A percentile compares a stretch with the other conserved stretches of the same genome.
Conservation (phyloP, 352 stramenopile species). For the Globisporangium cederbergense region DNA sequence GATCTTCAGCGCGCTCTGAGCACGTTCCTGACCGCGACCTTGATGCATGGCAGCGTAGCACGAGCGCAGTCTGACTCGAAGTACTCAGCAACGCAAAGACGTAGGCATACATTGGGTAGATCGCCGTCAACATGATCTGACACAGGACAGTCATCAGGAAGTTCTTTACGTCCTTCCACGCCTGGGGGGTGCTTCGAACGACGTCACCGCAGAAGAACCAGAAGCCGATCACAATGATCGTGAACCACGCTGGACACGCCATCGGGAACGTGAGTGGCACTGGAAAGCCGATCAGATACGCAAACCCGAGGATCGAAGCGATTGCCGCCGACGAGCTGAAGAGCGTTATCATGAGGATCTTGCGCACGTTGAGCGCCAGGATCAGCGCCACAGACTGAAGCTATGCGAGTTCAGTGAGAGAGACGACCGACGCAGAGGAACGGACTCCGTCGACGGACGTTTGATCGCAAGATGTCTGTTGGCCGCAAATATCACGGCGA, state of each 20-base stretch:
- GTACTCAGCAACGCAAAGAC: slow-evolving; percentile 20
- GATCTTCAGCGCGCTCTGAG: slow-evolving; percentile 44
- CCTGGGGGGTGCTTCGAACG: slow-evolving; percentile 11
- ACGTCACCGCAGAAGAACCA: slow-evolving; percentile 9
- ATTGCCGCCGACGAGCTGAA: neutral
- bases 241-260: neutral
- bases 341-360: neutral
- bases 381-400: neutral
- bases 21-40: slow-evolving; percentile 19
- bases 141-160: slow-evolving; percentile 5
- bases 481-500: too few species aligned
- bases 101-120: slow-evolving; percentile 35
- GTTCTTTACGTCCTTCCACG: neutral
- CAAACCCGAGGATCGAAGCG: neutral
- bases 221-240: slow-evolving; percentile 14
- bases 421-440: neutral
- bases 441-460: too few species aligned
- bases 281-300: slow-evolving; percentile 20
- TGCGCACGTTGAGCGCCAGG: neutral
- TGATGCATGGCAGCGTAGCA: slow-evolving; percentile 27
- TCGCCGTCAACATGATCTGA: slow-evolving; percentile 11
- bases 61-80: slow-evolving; percentile 15
- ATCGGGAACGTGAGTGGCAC: slow-evolving; percentile 32
- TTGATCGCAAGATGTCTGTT: too few species aligned
- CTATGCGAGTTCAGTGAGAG: neutral